Evolutionary conservation across 768 basidiomycete species (phyloP).

Genomic region (Flagelloscypha sp.): DNA sequence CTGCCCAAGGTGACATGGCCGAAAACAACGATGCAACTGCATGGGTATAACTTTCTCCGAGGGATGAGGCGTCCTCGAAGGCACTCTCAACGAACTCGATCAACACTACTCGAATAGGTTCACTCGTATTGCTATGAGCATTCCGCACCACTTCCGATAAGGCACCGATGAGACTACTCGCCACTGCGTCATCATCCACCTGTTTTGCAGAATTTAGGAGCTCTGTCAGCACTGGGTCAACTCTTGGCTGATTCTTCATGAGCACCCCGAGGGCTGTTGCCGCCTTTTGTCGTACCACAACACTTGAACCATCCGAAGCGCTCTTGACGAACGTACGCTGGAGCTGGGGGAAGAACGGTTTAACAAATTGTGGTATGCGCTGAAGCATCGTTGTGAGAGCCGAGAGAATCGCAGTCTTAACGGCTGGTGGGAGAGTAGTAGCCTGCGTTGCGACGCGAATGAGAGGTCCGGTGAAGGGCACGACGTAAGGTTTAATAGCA

Average conservation of each 20-base stretch:
- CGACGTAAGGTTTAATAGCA: constrained; percentile 92
- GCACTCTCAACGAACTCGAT: constrained; percentile 72
- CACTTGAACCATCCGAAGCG: constrained; percentile 68
- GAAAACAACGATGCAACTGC: constrained; percentile 57
- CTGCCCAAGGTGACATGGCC: constrained; percentile 53
- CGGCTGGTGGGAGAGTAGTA: constrained; percentile 82
- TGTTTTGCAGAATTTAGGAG: constrained; percentile 52
- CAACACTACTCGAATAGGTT: constrained; percentile 63
- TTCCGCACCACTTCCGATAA: constrained; percentile 67
- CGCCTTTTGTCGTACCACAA: constrained; percentile 72
- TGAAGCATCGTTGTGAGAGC: constrained; percentile 82
- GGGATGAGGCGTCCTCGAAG: constrained; percentile 46
- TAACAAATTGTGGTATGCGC: constrained; percentile 81
- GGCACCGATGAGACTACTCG: constrained; percentile 67
- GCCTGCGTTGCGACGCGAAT: constrained; percentile 92
- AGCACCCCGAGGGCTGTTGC: constrained; percentile 80
- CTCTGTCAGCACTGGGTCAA: constrained; percentile 93
- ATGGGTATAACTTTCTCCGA: constrained; percentile 59
- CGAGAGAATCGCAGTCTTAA: constrained; percentile 85
- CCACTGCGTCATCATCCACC: constrained; percentile 60
- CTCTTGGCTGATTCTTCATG: constrained; percentile 85
- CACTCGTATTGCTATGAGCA: constrained; percentile 68
- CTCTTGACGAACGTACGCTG: constrained; percentile 97
- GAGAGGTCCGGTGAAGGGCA: constrained; percentile 90
- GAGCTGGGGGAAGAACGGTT: constrained; percentile 97